Evolutionary conservation across 306 rosid species (phyloP).

Genomic region (Cucumis cinereus): DNA sequence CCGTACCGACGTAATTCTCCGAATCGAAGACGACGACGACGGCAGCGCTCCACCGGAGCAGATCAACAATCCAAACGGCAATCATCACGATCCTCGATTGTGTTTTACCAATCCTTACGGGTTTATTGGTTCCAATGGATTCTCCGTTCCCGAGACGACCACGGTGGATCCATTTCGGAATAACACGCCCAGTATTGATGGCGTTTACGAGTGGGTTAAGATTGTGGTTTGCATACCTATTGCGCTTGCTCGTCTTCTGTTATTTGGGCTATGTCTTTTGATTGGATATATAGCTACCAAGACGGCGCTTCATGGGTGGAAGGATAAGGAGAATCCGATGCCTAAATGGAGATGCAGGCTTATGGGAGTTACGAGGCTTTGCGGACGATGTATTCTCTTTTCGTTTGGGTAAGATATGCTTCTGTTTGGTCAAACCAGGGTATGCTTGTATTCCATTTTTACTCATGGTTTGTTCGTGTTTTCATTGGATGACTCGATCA

Average conservation of each 20-base stretch:
- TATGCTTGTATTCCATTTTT: not conserved
- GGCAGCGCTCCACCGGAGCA: not conserved
- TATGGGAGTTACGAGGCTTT: slow-evolving; percentile 78
- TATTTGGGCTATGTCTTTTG: slow-evolving; percentile 46
- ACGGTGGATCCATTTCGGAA: slow-evolving; percentile 73
- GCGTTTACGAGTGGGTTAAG: slow-evolving; percentile 64
- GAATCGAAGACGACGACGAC: slow-evolving; percentile 12
- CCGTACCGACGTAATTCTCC: slow-evolving; percentile 28
- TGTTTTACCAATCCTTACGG: slow-evolving; percentile 31
- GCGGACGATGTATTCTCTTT: slow-evolving; percentile 66
- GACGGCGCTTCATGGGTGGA: slow-evolving; percentile 70
- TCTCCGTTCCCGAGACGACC: slow-evolving; percentile 31
- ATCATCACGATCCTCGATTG: not conserved
- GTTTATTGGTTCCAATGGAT: slow-evolving; percentile 38
- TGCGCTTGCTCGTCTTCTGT: slow-evolving; percentile 35
- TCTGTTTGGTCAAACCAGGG: not conserved
- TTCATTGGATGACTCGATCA: not conserved
- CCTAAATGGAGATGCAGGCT: slow-evolving; percentile 70
- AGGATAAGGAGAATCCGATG: slow-evolving; percentile 63
- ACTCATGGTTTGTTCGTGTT: not conserved
- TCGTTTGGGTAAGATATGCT: slow-evolving; percentile 53
- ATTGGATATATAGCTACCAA: slow-evolving; percentile 64
- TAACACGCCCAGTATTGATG: slow-evolving; percentile 28
- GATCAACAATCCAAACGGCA: not conserved
- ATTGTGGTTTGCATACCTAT: slow-evolving; percentile 43